Evolutionary conservation across 1,284 basidiomycete genomes (phyloP).

Genomic region (Sanghuangporus baumii): DNA sequence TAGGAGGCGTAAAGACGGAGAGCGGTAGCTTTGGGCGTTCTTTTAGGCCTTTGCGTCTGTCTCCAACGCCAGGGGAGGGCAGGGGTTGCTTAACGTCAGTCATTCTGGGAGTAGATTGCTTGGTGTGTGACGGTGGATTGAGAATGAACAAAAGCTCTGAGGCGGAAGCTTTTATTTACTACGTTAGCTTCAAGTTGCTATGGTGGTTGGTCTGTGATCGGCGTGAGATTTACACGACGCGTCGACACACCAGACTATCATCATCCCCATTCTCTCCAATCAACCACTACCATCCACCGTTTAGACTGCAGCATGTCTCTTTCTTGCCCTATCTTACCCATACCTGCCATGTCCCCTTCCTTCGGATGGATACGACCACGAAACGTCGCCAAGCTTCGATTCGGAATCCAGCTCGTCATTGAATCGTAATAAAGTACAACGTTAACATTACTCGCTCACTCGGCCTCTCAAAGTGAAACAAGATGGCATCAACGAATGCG

Average conservation of each 20-base stretch:
- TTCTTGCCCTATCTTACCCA: not conserved
- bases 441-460: not conserved
- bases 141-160: not conserved
- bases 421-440: not conserved
- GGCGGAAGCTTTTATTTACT: not conserved
- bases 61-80: conserved; percentile 37
- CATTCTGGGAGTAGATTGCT: conserved; percentile 20
- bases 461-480: not conserved
- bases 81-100: conserved; percentile 29
- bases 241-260: too few relatives aligned
- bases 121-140: not conserved
- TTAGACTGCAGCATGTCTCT: not conserved
- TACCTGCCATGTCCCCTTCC: too few relatives aligned
- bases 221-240: not conserved
- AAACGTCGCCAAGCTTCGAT: too few relatives aligned
- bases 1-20: conserved; percentile 67
- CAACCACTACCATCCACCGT: not conserved
- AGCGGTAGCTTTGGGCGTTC: conserved; percentile 60
- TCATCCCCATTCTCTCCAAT: too few relatives aligned
- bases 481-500: not conserved
- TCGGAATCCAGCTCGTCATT: too few relatives aligned
- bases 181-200: too few relatives aligned
- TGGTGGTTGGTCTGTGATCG: not conserved
- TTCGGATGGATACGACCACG: too few relatives aligned
- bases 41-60: conserved; percentile 56